Base-by-base conservation (phyloP, 2,329 filamentous ascomycete genomes). In the Cytospora schulzeri region DNA sequence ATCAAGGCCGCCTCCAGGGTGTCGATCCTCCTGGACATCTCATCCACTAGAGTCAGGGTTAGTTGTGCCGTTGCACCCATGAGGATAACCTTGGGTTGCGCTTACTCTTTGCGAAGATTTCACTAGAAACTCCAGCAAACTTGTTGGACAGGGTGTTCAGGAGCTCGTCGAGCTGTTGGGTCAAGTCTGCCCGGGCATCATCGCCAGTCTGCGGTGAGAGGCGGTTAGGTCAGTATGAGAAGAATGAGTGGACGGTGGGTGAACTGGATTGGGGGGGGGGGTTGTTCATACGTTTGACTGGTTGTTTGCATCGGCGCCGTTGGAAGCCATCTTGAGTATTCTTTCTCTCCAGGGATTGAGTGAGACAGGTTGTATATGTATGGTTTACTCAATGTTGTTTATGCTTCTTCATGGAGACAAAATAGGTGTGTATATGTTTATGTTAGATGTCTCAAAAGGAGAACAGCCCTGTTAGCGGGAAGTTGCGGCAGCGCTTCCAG, bases 41-140 rank as follows among this genome's bases (percentile, higher is more conserved):
- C 93, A 73, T 97, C 93, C 91, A 97, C 93, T 97, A 66, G 29
- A 17, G 52, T 60, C n/a, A 31, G 15, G 14, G 22, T 64, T 26
- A 56, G 60, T 31, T 14, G 63, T 45, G 12, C 6, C 53, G 33
- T 7, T 17, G 22, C 17, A 24, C 19, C 29, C 50, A 26, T 53
- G n/a, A 7, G 29, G 12, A 17, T 29, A n/a, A 33, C 28, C 12
- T n/a, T 22, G 15, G 64, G 31, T 24, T 17, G 15, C 0, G 80
- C 88, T 75, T 77, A 96, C 93, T 91, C 79, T 96, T 97, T 45
- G 90, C 86, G 71, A 96, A 92, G 65, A 97, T 89, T 77, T 97
- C 93, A 66, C 87, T 90, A 11, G 92, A 96, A 6, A 97, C 88
- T 15, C 86, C 87, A 24, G 91, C 88, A 75, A 97, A 97, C 75